Evolutionary conservation across 257 asterid genomes (phyloP).

Genomic region (Misopates orontium): DNA sequence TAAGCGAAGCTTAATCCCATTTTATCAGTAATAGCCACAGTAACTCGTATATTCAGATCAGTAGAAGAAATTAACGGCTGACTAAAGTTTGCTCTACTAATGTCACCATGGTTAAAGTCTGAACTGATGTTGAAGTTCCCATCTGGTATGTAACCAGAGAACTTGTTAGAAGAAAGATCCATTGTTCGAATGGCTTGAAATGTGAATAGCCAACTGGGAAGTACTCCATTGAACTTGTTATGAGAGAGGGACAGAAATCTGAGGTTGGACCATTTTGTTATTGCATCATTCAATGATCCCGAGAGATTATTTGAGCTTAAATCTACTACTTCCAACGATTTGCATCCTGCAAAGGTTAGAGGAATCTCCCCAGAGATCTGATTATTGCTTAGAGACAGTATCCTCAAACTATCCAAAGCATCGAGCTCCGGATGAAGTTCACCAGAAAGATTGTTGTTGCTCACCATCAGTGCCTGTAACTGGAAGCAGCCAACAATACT

Average conservation of each 20-base stretch:
- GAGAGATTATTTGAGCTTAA: constrained; percentile 76
- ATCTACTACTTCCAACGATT: constrained; percentile 89
- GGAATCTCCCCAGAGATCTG: constrained; percentile 91
- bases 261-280: constrained; percentile 81
- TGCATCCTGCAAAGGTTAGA: constrained; percentile 91
- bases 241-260: constrained; percentile 73
- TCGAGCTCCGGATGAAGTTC: constrained; percentile 96
- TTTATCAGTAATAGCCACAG: constrained; percentile 42
- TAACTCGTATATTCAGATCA: constrained; percentile 43
- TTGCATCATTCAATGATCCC: constrained; percentile 75
- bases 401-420: constrained; percentile 81
- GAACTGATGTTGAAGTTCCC: constrained; percentile 54
- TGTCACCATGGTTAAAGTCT: constrained; percentile 39
- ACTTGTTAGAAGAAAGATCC: constrained; percentile 68
- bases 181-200: constrained; percentile 56
- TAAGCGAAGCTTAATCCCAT: constrained; percentile 58
- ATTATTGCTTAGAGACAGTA: constrained; percentile 69
- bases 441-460: constrained; percentile 82
- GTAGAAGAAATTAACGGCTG: constrained; percentile 25
- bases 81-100: constrained; percentile 19
- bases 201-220: constrained; percentile 81
- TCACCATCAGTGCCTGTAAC: constrained; percentile 64
- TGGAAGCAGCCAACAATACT: constrained; percentile 95
- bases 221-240: constrained; percentile 64
- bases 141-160: constrained; percentile 71